A percentile compares a stretch with the other conserved stretches of the same genome.
Evolutionary conservation across 2,329 filamentous ascomycete species (phyloP).

Genomic region (Teratosphaeria gauchensis): DNA sequence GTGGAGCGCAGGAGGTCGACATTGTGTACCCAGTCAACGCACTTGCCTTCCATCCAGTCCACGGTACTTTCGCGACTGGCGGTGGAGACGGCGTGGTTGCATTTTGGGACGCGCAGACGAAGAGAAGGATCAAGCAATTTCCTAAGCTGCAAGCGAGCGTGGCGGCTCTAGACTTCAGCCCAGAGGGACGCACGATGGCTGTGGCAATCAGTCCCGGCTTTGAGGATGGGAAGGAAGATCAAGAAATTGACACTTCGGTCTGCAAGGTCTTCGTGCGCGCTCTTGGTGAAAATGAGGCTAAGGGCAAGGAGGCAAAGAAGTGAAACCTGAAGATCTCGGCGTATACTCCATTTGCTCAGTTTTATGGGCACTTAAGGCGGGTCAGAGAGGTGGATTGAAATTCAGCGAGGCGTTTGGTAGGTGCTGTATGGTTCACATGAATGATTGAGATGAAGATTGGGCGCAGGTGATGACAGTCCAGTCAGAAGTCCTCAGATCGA

Average conservation of each 20-base stretch:
- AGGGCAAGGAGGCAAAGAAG: slow-evolving; percentile 46
- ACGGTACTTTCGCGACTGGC: slow-evolving; percentile 78
- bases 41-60: slow-evolving; percentile 72
- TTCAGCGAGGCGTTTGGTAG: background rate
- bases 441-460: background rate
- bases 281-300: slow-evolving; percentile 77
- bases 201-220: slow-evolving; percentile 79
- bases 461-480: background rate
- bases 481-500: background rate
- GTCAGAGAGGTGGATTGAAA: background rate
- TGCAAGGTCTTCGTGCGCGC: slow-evolving; percentile 73
- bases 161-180: slow-evolving; percentile 65
- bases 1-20: slow-evolving; percentile 56
- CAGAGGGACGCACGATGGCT: slow-evolving; percentile 67
- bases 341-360: background rate
- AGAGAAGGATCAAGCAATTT: slow-evolving; percentile 82
- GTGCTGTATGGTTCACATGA: background rate
- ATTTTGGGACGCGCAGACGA: slow-evolving; percentile 84
- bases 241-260: slow-evolving; percentile 57
- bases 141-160: slow-evolving; percentile 74
- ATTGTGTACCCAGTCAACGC: slow-evolving; percentile 89
- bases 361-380: background rate
- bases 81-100: slow-evolving; percentile 88
- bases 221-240: slow-evolving; percentile 76
- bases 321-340: background rate